Conservation (phyloP, 2,329 filamentous ascomycete genomes). For the Paracoccidioides brasiliensis region DNA sequence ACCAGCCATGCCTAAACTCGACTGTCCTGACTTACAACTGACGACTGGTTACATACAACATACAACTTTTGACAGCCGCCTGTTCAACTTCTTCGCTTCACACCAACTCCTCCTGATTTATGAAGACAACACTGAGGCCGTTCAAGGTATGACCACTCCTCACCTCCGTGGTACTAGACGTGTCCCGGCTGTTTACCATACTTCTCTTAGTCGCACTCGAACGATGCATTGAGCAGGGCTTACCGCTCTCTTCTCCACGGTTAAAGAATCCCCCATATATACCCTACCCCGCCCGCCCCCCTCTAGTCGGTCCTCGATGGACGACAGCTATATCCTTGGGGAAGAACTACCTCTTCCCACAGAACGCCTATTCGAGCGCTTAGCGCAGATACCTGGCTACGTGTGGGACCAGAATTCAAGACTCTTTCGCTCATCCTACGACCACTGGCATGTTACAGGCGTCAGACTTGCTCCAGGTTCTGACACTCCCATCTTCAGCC, state of each 20-base stretch:
- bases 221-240: neutral
- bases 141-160: neutral
- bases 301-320: constrained; percentile 9
- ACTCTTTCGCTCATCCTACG: constrained; percentile 52
- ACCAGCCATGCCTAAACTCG: no score
- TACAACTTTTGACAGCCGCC: no score
- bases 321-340: constrained; percentile 25
- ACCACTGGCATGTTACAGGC: constrained; percentile 71
- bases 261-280: neutral
- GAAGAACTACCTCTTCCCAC: constrained; percentile 44
- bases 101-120: neutral
- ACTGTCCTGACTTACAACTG: no score
- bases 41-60: no score
- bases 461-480: constrained; percentile 41
- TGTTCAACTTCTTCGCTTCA: neutral
- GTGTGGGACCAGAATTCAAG: constrained; percentile 55
- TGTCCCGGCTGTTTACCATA: neutral
- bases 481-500: constrained; percentile 15
- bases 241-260: neutral
- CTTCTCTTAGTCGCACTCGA: neutral
- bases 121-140: neutral
- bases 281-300: neutral
- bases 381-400: constrained; percentile 61
- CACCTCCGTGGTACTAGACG: neutral
- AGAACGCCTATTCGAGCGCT: constrained; percentile 56